Base-by-base conservation (phyloP, 139 green algal genomes). In the Yamagishiella unicocca region DNA sequence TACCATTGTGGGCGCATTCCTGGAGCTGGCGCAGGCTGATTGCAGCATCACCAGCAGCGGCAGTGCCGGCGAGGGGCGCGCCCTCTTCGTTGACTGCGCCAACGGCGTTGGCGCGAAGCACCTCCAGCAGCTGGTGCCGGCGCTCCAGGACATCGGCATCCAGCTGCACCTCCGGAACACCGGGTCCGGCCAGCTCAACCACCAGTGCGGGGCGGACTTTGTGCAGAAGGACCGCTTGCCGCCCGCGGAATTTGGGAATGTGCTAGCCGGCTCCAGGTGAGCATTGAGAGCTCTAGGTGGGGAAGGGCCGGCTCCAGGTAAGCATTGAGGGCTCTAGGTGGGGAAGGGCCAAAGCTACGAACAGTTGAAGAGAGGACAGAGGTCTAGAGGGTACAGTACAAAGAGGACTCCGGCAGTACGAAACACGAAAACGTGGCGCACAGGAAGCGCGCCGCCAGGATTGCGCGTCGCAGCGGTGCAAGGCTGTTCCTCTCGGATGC, bases 21-120 rank as follows among this genome's bases (percentile, higher is more conserved):
- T 58, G 40, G 53, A 75, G 27, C 82, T 87, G 17, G n/a, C 33
- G 6, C 27, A 71, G 55, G 10, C 37, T n/a, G n/a, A 7, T 45
- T 1, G n/a, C 29, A 29, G 43, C 29, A 38, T 43, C 40, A 55
- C 8, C 40, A 24, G 43, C 50, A 82, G 74, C 31, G 35, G 24
- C 22, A 2, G 38, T 17, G 19, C 9, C 77, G 29, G 35, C 58
- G 40, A 29, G 10, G 35, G 25, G 0, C 6, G 25, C 1, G 38
- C 58, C 10, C 58, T 99, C 46, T 61, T 95, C 19, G 93, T 99
- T 50, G 98, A 99, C 87, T 98, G 95, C 66, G 98, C 98, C 29
- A 98, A 99, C 85, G 98, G 98, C 42, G 96, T 99, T 22, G 98
- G 97, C 5, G 96, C 91, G 1, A 33, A 53, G 9, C 96, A 98